These are phyloP conservation scores for Polygonum aviculare DNA, from an alignment of 148 eudicot species.

Conservation along the genomic window DNA sequence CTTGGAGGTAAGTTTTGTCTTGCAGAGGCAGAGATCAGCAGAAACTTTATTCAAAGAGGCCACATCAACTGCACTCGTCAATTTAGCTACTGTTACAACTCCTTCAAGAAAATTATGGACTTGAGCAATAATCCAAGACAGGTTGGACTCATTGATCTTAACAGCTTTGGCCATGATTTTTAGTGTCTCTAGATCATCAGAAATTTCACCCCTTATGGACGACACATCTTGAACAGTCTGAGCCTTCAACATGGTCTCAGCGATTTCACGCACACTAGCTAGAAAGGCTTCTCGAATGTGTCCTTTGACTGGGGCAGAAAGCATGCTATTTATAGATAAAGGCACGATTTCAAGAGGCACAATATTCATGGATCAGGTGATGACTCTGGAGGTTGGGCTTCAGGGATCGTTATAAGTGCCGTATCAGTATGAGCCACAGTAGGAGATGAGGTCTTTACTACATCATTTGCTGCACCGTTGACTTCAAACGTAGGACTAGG, in stretches of 20 bases:
- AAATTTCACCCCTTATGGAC: neutral
- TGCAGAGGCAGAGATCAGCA: neutral
- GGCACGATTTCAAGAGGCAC: neutral
- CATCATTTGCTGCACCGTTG: neutral
- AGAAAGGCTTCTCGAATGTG: neutral
- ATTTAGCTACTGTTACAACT: neutral
- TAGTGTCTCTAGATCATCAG: neutral
- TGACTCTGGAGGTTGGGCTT: neutral
- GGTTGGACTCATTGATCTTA: neutral
- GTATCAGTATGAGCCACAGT: neutral
- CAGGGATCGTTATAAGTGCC: neutral
- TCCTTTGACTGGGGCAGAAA: neutral
- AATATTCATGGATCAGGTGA: neutral
- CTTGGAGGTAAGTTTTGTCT: neutral
- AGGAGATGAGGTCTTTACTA: neutral
- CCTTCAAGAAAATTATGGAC: neutral
- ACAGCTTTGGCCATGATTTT: neutral
- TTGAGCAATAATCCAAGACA: neutral
- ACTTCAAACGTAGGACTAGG: neutral
- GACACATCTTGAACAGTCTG: neutral
- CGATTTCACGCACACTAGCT: neutral
- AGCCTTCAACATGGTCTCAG: neutral
- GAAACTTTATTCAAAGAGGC: neutral
- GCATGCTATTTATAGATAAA: neutral
- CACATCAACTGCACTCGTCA: neutral